phyloP scores from a whole-genome alignment of 805 yeast species.

The Ogataea methylovora region DNA sequence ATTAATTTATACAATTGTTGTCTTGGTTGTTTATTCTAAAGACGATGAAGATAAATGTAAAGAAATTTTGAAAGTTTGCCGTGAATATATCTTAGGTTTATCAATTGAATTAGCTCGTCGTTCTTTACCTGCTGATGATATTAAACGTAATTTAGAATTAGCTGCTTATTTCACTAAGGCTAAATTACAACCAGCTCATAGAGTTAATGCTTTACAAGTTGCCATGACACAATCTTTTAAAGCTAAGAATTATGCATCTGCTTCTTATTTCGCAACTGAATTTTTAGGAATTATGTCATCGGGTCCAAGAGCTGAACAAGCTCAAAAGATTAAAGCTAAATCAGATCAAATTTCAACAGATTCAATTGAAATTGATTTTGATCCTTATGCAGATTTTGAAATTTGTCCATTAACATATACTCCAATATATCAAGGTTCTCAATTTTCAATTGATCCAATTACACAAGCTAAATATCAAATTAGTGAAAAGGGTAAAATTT shows the following conservation, averaged over 20 bases:
- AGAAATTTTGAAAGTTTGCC: conserved; percentile 65
- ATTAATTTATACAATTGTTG: conserved; percentile 67
- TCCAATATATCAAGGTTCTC: conserved; percentile 79
- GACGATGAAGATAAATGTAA: conserved; percentile 73
- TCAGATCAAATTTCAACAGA: conserved; percentile 80
- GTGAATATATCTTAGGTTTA: conserved; percentile 87
- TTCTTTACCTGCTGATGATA: conserved; percentile 57
- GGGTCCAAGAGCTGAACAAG: conserved; percentile 86
- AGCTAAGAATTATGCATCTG: conserved; percentile 79
- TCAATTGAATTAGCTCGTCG: conserved; percentile 90
- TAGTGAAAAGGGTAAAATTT: conserved; percentile 69
- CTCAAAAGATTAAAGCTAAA: conserved; percentile 69
- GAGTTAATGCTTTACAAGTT: conserved; percentile 82
- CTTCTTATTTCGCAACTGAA: conserved; percentile 84
- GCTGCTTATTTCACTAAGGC: conserved; percentile 94
- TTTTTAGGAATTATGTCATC: conserved; percentile 59
- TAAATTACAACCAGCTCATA: conserved; percentile 74
- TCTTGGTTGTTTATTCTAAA: conserved; percentile 61
- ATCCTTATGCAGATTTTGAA: conserved; percentile 85
- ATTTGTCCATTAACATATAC: conserved; percentile 83
- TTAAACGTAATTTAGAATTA: conserved; percentile 83
- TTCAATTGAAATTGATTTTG: conserved; percentile 85
- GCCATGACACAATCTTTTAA: conserved; percentile 93
- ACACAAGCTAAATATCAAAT: conserved; percentile 85
- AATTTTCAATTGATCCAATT: conserved; percentile 66